Evolutionary conservation across 164 flowering plant species (phyloP).

Genomic region (Vitis amurensis): DNA sequence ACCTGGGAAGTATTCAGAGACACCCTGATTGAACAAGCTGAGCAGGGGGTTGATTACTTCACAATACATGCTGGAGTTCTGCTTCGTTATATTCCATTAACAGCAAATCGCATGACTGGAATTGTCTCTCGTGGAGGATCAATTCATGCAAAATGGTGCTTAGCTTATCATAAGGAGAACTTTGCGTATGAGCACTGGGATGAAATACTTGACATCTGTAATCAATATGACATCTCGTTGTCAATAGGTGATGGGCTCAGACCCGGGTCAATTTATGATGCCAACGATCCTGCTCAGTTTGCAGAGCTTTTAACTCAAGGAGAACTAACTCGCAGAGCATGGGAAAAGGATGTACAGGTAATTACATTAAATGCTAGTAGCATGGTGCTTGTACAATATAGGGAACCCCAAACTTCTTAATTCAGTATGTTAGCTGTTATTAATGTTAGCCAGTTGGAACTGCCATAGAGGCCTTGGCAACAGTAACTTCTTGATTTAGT

Average conservation of each 20-base stretch:
- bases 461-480: no score
- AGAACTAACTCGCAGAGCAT: constrained; percentile 95
- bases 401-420: not conserved
- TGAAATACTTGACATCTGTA: constrained; percentile 97
- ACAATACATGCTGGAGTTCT: constrained; percentile 99
- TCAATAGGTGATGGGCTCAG: constrained; percentile 99
- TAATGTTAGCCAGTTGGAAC: no score
- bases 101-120: constrained; percentile 98
- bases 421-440: not conserved
- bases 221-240: constrained; percentile 89
- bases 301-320: constrained; percentile 99
- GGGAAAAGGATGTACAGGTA: constrained; percentile 99
- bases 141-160: constrained; percentile 99
- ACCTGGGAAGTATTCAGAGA: constrained; percentile 95
- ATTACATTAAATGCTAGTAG: not conserved
- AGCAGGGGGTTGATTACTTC: constrained; percentile 99
- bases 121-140: constrained; percentile 99
- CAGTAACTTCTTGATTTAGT: no score
- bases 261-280: constrained; percentile 99
- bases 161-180: constrained; percentile 95
- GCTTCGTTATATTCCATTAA: constrained; percentile 90
- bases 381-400: not conserved
- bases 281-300: constrained; percentile 98
- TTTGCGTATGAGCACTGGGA: constrained; percentile 99
- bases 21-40: constrained; percentile 97